These are phyloP conservation scores for Narthecium ossifragum DNA, from an alignment of 106 monocot genomes.

Conservation along the genomic window DNA sequence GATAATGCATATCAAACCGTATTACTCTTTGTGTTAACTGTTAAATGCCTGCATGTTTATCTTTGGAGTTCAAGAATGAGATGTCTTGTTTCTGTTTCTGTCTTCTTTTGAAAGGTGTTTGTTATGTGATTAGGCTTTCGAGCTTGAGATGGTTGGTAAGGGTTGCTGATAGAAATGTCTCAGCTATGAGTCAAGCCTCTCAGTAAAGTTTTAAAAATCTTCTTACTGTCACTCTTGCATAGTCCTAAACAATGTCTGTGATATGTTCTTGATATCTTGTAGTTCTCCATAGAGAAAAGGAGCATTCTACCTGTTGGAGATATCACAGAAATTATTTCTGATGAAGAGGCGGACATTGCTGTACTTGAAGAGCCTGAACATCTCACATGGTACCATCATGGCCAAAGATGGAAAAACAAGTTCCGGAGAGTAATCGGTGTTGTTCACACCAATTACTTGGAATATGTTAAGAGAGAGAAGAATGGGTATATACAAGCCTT, in stretches of 20 bases:
- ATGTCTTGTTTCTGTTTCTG: too few species aligned
- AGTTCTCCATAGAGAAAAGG: slow-evolving; percentile 65
- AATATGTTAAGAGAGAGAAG: slow-evolving; percentile 80
- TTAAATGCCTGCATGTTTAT: too few species aligned
- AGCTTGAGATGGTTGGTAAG: too few species aligned
- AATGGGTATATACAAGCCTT: slow-evolving; percentile 66
- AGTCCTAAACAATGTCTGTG: too few species aligned
- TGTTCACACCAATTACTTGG: slow-evolving; percentile 85
- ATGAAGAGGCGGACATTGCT: slow-evolving; percentile 71
- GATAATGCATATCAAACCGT: too few species aligned
- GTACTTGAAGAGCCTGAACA: slow-evolving; percentile 89
- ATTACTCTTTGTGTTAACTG: too few species aligned
- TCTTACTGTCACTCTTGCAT: background rate
- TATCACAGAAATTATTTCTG: slow-evolving; percentile 52
- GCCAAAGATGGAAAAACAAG: slow-evolving; percentile 69
- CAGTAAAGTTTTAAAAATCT: background rate
- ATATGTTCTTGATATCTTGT: slow-evolving; percentile 3
- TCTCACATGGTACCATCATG: slow-evolving; percentile 93
- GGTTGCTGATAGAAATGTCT: background rate
- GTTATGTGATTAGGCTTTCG: too few species aligned
- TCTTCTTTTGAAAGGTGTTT: too few species aligned
- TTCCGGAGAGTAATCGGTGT: slow-evolving; percentile 67
- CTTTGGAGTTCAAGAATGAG: too few species aligned
- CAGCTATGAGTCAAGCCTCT: background rate
- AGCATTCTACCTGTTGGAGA: slow-evolving; percentile 77